Evolutionary conservation across 2,329 filamentous ascomycete species (phyloP).

Genomic region (Fusarium sambucinum): DNA sequence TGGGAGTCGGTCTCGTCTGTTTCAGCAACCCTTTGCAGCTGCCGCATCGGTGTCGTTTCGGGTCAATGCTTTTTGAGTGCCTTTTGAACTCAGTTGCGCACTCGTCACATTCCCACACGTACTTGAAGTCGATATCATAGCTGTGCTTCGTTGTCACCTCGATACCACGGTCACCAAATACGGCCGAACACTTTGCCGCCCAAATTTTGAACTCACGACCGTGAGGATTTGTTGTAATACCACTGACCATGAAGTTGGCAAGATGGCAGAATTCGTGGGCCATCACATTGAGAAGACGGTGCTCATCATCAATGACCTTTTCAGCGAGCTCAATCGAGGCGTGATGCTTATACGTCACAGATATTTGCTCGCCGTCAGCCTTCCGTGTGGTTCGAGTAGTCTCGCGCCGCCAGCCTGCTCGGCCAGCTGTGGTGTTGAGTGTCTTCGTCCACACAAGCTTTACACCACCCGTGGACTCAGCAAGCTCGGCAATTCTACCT

Average conservation of each 20-base stretch:
- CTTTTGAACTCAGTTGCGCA: constrained; percentile 82
- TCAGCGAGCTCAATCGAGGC: constrained; percentile 89
- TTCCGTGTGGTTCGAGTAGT: constrained; percentile 57
- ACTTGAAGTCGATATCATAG: constrained; percentile 94
- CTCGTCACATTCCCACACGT: constrained; percentile 80
- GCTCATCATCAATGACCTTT: constrained; percentile 84
- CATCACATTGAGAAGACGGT: constrained; percentile 87
- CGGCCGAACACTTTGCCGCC: constrained; percentile 66
- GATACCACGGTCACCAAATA: constrained; percentile 73
- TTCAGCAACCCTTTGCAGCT: constrained; percentile 76
- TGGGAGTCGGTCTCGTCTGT: constrained; percentile 83
- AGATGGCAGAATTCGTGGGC: constrained; percentile 98
- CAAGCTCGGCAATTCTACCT: constrained; percentile 69
- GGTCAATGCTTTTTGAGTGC: constrained; percentile 88
- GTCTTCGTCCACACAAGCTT: constrained; percentile 80
- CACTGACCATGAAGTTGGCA: constrained; percentile 88
- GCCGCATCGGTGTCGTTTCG: constrained; percentile 78
- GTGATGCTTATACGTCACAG: constrained; percentile 63
- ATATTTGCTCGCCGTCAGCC: constrained; percentile 44
- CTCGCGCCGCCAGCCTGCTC: constrained; percentile 78
- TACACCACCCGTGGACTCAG: constrained; percentile 75
- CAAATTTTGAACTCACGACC: constrained; percentile 86
- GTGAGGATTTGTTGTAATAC: constrained; percentile 81
- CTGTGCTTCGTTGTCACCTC: constrained; percentile 89
- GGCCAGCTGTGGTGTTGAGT: constrained; percentile 83